These are phyloP conservation scores for Fusarium sp. DNA, from an alignment of 2,329 filamentous ascomycete species.

Conservation along the genomic window DNA sequence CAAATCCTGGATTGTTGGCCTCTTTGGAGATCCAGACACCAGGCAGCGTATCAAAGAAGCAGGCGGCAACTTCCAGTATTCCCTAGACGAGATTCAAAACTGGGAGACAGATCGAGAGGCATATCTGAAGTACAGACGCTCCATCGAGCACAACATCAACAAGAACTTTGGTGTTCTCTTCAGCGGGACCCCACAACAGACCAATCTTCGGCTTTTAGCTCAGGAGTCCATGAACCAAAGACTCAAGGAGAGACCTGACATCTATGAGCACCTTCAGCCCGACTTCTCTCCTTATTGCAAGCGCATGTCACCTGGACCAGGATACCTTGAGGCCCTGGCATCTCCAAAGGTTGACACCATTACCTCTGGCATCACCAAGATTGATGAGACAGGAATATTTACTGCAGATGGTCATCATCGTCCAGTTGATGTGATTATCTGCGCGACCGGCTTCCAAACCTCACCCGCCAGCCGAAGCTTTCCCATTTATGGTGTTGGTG, in stretches of 20 bases:
- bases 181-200: not conserved
- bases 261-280: not conserved
- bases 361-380: not conserved
- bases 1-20: slow-evolving; percentile 2
- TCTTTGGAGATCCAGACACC: slow-evolving; percentile 6
- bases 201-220: not conserved
- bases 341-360: slow-evolving; percentile 14
- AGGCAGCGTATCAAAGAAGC: slow-evolving; percentile 5
- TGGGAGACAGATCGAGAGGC: slow-evolving; percentile 13
- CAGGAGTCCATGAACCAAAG: slow-evolving; percentile 6
- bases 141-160: slow-evolving; percentile 14
- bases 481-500: slow-evolving; percentile 4
- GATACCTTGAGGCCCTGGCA: slow-evolving; percentile 6
- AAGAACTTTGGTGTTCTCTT: slow-evolving; percentile 14
- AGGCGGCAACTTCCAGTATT: slow-evolving; percentile 6
- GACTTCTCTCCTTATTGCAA: slow-evolving; percentile 20
- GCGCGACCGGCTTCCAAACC: slow-evolving; percentile 14
- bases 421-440: not conserved
- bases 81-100: not conserved
- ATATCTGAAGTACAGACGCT: slow-evolving; percentile 3
- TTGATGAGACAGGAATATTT: not conserved
- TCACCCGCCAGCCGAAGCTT: slow-evolving; percentile 11
- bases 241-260: not conserved
- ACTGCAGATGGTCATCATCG: not conserved
- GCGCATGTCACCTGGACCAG: slow-evolving; percentile 10